Conservation (phyloP, 495 filamentous ascomycete genomes). For the Hyaloscypha variabilis region DNA sequence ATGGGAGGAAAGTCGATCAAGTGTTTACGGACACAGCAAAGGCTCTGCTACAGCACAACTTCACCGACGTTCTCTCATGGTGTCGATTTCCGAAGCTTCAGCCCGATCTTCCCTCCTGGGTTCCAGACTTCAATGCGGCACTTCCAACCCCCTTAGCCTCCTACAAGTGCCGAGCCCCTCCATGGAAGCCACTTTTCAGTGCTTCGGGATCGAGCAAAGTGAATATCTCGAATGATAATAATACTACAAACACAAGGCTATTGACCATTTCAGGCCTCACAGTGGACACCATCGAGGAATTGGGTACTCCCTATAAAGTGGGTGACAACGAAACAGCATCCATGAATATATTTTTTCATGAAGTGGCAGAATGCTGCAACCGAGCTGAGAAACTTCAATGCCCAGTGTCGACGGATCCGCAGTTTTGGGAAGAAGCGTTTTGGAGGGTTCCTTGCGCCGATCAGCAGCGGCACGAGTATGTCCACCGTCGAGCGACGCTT, state of each 20-base stretch:
- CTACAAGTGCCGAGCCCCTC: neutral
- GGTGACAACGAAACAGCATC: neutral
- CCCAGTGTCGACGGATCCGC: neutral
- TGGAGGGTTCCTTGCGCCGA: conserved; percentile 3
- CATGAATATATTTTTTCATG: neutral
- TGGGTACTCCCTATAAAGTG: neutral
- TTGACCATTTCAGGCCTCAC: neutral
- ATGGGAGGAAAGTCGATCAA: neutral
- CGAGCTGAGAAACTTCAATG: neutral
- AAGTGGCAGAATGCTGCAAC: neutral
- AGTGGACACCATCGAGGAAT: neutral
- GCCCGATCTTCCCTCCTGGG: conserved; percentile 18
- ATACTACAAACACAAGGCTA: neutral
- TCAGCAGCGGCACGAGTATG: neutral
- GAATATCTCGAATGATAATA: neutral
- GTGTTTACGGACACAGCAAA: neutral
- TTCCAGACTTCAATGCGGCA: conserved; percentile 16
- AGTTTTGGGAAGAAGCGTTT: conserved; percentile 7
- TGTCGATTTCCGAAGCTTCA: conserved; percentile 4
- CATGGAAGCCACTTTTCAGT: conserved; percentile 1
- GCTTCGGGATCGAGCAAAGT: conserved; percentile 8
- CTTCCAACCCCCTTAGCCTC: neutral
- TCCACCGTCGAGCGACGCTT: neutral
- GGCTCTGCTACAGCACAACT: neutral
- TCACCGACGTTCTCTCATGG: neutral